These are phyloP conservation scores for Heterobasidion occidentale DNA, from an alignment of 1,284 basidiomycete species.

Conservation along the genomic window DNA sequence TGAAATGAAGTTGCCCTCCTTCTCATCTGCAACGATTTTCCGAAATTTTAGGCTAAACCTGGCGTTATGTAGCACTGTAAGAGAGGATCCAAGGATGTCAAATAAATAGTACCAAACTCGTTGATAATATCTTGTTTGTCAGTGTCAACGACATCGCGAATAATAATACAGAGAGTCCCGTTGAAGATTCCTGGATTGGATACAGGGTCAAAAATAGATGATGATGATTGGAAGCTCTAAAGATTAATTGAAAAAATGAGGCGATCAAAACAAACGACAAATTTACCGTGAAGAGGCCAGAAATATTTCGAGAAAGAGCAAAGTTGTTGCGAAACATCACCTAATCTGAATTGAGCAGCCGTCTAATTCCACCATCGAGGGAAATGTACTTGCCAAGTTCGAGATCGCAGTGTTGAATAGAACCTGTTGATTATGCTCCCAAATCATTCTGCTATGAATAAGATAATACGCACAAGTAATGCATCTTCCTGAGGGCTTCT, in stretches of 20 bases:
- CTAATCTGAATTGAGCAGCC: constrained; percentile 9
- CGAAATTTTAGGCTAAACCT: constrained; percentile 50
- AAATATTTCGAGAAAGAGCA: constrained; percentile 48
- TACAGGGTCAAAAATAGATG: constrained; percentile 36
- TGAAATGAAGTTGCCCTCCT: constrained; percentile 54
- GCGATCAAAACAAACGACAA: not conserved
- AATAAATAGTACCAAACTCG: constrained; percentile 31
- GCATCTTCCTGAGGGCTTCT: constrained; percentile 57
- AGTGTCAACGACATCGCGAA: constrained; percentile 54
- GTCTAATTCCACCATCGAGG: not conserved
- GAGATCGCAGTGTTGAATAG: constrained; percentile 61
- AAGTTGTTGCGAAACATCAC: constrained; percentile 62
- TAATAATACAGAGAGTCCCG: constrained; percentile 52
- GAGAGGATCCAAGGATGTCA: not conserved
- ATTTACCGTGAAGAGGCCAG: constrained; percentile 35
- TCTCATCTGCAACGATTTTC: constrained; percentile 49
- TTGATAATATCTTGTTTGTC: constrained; percentile 48
- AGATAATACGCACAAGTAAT: constrained; percentile 23
- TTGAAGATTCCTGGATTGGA: constrained; percentile 52
- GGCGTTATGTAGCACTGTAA: constrained; percentile 12
- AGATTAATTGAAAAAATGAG: too few species aligned
- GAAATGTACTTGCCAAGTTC: constrained; percentile 35
- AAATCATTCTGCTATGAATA: too few species aligned
- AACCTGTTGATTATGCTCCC: constrained; percentile 19
- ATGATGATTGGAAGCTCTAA: constrained; percentile 49